Conservation (phyloP, 768 basidiomycete species). For the Boletus rubropictus region DNA sequence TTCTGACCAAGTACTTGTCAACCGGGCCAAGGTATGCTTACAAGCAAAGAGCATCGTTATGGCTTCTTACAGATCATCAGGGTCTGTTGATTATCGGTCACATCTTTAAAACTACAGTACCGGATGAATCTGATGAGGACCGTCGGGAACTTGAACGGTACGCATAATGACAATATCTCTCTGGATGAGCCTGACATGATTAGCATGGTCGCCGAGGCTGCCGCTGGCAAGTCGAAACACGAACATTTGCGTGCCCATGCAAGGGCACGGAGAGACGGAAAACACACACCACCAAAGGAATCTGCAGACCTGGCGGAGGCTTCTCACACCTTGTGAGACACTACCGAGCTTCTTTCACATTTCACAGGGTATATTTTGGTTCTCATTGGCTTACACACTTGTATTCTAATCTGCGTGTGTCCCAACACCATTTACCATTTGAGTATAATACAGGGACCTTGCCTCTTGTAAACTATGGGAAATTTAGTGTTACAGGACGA, state of each 20-base stretch:
- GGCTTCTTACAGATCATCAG: slow-evolving; percentile 31
- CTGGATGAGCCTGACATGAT: slow-evolving; percentile 1
- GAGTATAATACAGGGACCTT: slow-evolving; percentile 13
- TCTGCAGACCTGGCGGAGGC: slow-evolving; percentile 23
- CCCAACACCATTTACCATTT: slow-evolving; percentile 9
- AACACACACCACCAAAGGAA: slow-evolving; percentile 34
- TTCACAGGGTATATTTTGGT: slow-evolving; percentile 16
- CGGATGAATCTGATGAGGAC: slow-evolving; percentile 92
- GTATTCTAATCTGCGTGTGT: slow-evolving; percentile 20
- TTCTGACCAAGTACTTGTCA: slow-evolving; percentile 63
- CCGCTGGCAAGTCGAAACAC: slow-evolving; percentile 64
- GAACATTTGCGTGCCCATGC: slow-evolving; percentile 29
- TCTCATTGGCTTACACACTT: slow-evolving; percentile 13
- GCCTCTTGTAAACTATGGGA: slow-evolving; percentile 10
- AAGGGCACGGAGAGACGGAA: slow-evolving; percentile 32
- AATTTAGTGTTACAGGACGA: slow-evolving; percentile 14
- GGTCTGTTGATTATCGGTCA: slow-evolving; percentile 85
- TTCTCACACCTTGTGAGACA: slow-evolving; percentile 11
- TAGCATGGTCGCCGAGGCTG: slow-evolving; percentile 86
- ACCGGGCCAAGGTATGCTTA: slow-evolving; percentile 72
- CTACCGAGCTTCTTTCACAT: slow-evolving; percentile 7
- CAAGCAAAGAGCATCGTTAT: background rate
- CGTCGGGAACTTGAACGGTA: slow-evolving; percentile 91
- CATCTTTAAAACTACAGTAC: slow-evolving; percentile 77
- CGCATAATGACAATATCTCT: slow-evolving; percentile 16